Percentiles rank a stretch among this genome's conserved stretches.
Conservation (phyloP, 306 rosid genomes). For the Castanea crenata region DNA sequence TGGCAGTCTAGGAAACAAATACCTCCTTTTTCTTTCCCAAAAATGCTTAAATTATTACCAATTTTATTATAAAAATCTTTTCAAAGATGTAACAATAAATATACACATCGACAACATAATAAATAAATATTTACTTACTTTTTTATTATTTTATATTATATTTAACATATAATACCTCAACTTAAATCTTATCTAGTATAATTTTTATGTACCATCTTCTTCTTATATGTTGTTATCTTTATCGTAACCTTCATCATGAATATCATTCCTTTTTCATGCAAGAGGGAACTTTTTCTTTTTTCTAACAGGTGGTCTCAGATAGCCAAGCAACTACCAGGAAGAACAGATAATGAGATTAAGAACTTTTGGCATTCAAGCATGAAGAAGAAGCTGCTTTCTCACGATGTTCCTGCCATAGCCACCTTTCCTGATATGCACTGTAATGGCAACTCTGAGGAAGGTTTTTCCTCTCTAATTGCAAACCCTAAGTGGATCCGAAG, state of each 20-base stretch:
- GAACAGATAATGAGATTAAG: constrained; percentile 98
- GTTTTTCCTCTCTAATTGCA: constrained; percentile 53
- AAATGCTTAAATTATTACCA: too few relatives aligned
- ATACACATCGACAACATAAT: too few relatives aligned
- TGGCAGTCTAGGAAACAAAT: constrained; percentile 90
- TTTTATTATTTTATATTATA: too few relatives aligned
- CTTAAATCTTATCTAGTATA: too few relatives aligned
- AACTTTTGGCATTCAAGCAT: constrained; percentile 98
- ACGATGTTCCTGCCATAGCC: constrained; percentile 45
- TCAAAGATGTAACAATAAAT: too few relatives aligned
- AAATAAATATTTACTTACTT: too few relatives aligned
- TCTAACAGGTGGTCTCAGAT: constrained; percentile 88
- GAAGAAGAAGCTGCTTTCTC: constrained; percentile 79
- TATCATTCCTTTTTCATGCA: constrained; percentile 11
- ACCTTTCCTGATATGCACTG: constrained; percentile 52
- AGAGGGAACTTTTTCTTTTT: background rate
- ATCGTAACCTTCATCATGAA: background rate
- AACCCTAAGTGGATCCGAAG: constrained; percentile 48
- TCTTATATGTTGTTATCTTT: background rate
- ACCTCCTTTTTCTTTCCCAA: background rate
- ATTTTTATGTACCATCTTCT: background rate
- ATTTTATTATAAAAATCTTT: too few relatives aligned
- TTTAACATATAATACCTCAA: too few relatives aligned
- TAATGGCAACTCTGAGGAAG: constrained; percentile 36
- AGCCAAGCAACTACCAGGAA: constrained; percentile 95